Conservation (phyloP, 2,329 filamentous ascomycete species). For the Xylariaceae sp. region DNA sequence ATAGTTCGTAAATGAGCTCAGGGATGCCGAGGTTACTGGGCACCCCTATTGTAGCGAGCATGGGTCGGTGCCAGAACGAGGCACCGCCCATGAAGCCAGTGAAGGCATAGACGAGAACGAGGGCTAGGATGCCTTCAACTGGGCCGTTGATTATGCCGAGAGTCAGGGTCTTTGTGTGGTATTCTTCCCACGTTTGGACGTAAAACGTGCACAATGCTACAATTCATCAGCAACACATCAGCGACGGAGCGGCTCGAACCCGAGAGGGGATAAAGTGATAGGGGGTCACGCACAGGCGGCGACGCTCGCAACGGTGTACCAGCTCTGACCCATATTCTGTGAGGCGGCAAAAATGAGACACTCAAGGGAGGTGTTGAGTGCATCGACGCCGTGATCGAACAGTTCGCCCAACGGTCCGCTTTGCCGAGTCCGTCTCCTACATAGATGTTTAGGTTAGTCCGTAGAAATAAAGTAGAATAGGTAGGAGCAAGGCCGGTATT, state of each 20-base stretch:
- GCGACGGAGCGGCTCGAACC: neutral
- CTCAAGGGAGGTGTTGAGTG: slow-evolving; percentile 91
- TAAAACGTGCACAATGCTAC: slow-evolving; percentile 90
- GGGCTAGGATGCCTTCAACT: slow-evolving; percentile 86
- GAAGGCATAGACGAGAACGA: slow-evolving; percentile 75
- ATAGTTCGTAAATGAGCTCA: slow-evolving; percentile 66
- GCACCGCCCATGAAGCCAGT: slow-evolving; percentile 83
- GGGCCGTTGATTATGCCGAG: slow-evolving; percentile 90
- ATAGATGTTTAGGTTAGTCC: slow-evolving; percentile 15
- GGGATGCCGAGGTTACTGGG: slow-evolving; percentile 62
- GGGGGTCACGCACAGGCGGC: slow-evolving; percentile 64
- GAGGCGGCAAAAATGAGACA: slow-evolving; percentile 86
- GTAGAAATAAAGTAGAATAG: slow-evolving; percentile 13
- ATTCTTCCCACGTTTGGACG: slow-evolving; percentile 98
- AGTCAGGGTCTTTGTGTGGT: slow-evolving; percentile 93
- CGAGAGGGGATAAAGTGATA: neutral
- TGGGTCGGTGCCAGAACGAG: slow-evolving; percentile 86
- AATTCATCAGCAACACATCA: slow-evolving; percentile 20
- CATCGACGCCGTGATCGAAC: slow-evolving; percentile 97
- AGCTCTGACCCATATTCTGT: slow-evolving; percentile 89
- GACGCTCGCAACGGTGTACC: slow-evolving; percentile 78
- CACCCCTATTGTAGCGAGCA: slow-evolving; percentile 69
- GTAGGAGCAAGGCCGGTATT: neutral
- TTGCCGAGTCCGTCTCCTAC: slow-evolving; percentile 78
- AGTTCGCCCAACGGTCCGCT: slow-evolving; percentile 92